Evolutionary conservation across 495 filamentous ascomycete species (phyloP).

Genomic region (Eremomyces bilateralis): DNA sequence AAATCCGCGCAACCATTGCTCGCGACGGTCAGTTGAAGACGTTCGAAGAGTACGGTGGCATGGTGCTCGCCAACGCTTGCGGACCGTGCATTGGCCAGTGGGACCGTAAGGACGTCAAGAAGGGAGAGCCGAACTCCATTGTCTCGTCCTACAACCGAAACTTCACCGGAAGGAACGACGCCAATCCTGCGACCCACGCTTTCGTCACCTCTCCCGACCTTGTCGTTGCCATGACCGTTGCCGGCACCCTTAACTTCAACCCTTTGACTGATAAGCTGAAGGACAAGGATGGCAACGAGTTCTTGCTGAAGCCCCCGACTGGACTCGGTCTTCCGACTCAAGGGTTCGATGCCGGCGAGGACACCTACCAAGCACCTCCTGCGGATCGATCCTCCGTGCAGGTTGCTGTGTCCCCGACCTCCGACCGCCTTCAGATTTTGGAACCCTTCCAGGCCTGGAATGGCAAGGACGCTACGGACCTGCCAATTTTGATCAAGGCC

Average conservation of each 20-base stretch:
- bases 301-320: conserved; percentile 56
- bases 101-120: conserved; percentile 87
- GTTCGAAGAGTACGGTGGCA: conserved; percentile 91
- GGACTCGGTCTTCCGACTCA: conserved; percentile 60
- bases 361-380: conserved; percentile 96
- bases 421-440: conserved; percentile 87
- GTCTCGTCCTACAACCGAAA: conserved; percentile 97
- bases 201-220: conserved; percentile 98
- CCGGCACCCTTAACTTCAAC: conserved; percentile 89
- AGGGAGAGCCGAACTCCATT: conserved; percentile 93
- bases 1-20: conserved; percentile 88
- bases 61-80: conserved; percentile 92
- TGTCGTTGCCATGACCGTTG: conserved; percentile 77
- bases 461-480: conserved; percentile 71
- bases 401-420: conserved; percentile 71
- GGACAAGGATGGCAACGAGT: conserved; percentile 95
- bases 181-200: conserved; percentile 94
- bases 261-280: conserved; percentile 83
- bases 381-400: conserved; percentile 44
- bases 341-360: conserved; percentile 80
- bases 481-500: conserved; percentile 94
- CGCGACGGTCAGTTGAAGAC: conserved; percentile 91
- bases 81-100: conserved; percentile 73
- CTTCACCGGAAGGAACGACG: conserved; percentile 98
- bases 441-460: conserved; percentile 75